Evolutionary conservation across 257 asterid genomes (phyloP).

Genomic region (Jaltomata sinuosa): DNA sequence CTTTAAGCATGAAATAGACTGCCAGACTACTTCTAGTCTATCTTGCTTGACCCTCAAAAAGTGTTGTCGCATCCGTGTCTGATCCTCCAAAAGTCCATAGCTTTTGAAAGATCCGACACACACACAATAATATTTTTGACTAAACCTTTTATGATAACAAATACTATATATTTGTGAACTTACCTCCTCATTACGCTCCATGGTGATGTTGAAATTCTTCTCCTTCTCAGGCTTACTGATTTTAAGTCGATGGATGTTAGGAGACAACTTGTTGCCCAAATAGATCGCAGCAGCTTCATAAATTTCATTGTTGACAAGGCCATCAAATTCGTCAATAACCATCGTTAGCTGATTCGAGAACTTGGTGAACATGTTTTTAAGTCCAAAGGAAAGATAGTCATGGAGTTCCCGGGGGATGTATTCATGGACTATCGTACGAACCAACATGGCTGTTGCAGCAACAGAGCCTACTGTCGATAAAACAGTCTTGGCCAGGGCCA

Average conservation of each 20-base stretch:
- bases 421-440: conserved; percentile 6
- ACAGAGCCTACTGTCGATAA: conserved; percentile 8
- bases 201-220: not conserved
- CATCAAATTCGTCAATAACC: conserved; percentile 10
- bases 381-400: conserved; percentile 1
- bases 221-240: conserved; percentile 1
- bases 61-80: not conserved
- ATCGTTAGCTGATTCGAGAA: not conserved
- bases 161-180: not conserved
- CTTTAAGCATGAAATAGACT: not conserved
- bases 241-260: conserved; percentile 5
- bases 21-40: not conserved
- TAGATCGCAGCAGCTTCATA: conserved; percentile 15
- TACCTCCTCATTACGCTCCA: conserved; percentile 9
- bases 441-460: conserved; percentile 14
- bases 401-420: conserved; percentile 8
- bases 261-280: not conserved
- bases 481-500: not conserved
- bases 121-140: not conserved
- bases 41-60: not conserved
- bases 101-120: not conserved
- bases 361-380: not conserved
- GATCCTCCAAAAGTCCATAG: not conserved
- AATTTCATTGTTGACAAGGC: conserved; percentile 1
- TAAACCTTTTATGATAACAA: too few species aligned